Conservation (phyloP, 2,329 filamentous ascomycete genomes). For the Herpotrichia juniperi region DNA sequence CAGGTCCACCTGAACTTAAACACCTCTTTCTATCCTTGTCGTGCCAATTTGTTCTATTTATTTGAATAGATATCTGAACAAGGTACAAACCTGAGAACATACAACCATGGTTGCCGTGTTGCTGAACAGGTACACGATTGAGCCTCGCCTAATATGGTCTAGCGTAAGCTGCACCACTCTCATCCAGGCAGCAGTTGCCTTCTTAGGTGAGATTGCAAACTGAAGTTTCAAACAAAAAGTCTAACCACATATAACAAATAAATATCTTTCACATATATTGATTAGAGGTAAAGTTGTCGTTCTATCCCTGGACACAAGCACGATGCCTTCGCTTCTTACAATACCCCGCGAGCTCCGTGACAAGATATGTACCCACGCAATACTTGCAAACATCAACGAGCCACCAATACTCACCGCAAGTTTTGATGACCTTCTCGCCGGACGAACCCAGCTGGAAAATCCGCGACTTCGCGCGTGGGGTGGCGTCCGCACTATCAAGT, state of each 20-base stretch:
- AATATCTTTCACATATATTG: neutral
- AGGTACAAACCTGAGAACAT: neutral
- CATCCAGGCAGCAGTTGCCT: no score
- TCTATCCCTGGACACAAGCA: neutral
- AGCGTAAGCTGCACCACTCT: neutral
- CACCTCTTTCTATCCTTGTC: neutral
- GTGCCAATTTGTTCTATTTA: neutral
- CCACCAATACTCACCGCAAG: slow-evolving; percentile 6
- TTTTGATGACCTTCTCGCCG: slow-evolving; percentile 3
- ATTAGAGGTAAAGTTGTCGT: neutral
- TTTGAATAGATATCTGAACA: neutral
- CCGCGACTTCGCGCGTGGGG: slow-evolving; percentile 5
- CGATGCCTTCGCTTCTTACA: slow-evolving; percentile 36
- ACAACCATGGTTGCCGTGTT: neutral
- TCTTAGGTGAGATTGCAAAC: neutral
- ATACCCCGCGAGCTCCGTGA: slow-evolving; percentile 24
- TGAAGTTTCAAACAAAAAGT: no score
- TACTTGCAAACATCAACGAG: slow-evolving; percentile 6
- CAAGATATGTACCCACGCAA: slow-evolving; percentile 17
- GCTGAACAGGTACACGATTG: neutral
- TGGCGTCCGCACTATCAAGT: slow-evolving; percentile 1
- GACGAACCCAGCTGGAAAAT: neutral
- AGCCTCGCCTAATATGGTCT: neutral
- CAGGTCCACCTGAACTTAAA: neutral
- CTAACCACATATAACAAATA: no score